Conservation (phyloP, 2,329 filamentous ascomycete genomes). For the Bipolaris bicolor region DNA sequence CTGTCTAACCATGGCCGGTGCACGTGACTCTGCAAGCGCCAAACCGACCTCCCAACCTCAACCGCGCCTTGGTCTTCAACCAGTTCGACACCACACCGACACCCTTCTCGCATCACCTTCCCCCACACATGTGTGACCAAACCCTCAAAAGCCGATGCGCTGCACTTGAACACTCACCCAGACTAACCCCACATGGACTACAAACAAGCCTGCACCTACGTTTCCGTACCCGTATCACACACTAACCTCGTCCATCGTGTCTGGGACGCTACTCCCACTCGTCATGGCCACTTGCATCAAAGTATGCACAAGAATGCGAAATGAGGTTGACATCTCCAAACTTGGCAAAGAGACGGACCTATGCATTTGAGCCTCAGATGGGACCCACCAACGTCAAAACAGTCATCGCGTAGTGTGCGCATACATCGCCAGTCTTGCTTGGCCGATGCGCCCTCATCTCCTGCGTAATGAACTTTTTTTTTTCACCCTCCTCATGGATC, state of each 20-base stretch:
- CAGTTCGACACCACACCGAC: conserved; percentile 10
- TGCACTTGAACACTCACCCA: conserved; percentile 8
- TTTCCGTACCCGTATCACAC: neutral
- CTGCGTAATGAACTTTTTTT: neutral
- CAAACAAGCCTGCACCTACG: conserved; percentile 1
- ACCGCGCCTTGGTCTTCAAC: neutral
- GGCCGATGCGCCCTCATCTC: neutral
- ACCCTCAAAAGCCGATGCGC: neutral
- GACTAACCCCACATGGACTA: conserved; percentile 4
- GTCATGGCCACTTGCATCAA: neutral
- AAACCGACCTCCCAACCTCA: conserved; percentile 12
- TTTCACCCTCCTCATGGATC: neutral
- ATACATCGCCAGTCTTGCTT: neutral
- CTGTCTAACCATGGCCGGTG: neutral
- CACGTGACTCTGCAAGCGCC: conserved; percentile 19
- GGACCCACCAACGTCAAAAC: conserved; percentile 3
- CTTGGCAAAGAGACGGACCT: conserved; percentile 12
- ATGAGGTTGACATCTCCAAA: neutral
- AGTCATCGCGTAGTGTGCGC: neutral
- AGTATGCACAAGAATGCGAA: too few species aligned
- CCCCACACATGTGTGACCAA: neutral
- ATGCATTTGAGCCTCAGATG: neutral
- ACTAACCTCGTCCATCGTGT: neutral
- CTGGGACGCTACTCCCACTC: neutral
- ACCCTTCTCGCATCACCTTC: neutral